Evolutionary conservation across 2,329 filamentous ascomycete species (phyloP), one percentile per base, ranked within the genome.

Genomic region (Cytospora piceae): DNA sequence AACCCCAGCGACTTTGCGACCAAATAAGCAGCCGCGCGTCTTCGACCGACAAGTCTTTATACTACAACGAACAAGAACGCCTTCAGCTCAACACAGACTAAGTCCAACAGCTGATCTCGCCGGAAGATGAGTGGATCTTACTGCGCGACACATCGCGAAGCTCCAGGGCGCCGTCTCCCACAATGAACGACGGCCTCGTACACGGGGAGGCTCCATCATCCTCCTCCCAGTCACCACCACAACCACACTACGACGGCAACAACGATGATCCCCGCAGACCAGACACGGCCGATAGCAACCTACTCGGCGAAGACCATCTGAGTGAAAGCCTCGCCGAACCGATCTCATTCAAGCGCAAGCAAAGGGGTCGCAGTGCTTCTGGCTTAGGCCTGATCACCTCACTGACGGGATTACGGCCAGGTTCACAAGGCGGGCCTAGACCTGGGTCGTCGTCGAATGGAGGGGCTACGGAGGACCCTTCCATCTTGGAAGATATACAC

Each of bases 301-400:
- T 86, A 42, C 78, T 89, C 61, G 79, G 78, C 53, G 81, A 86
- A 57, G 87, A 90, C 73, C 85, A 87, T 24, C 76, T 89, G 65
- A 78, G 80, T 63, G 77, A 80, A 59, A 78, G 81, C 53, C 73
- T 85, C 39, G 77, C 78, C 63, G 80, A 85, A 57, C 80, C 83
- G 32, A 77, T 91, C 61, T 90, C 89, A 39, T 93, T 92, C 79
- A 92, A 92, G 80, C 87, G 90, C 73, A 89, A 86, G 69, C 83
- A 86, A 70, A 89, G 83, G 67, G 77, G 80, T 53, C 78, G 79
- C 32, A 78, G 78, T 59, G 73, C 79, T 61, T 34, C 66, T 24
- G 66, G 61, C 32, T 78, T 82, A 64, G 81, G 83, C 32, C 74
- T 86, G 67, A 71, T 87, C 65, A 82, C 81, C n/a, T 77, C 79